Evolutionary conservation across 176 grass and related monocot genomes (phyloP), one percentile per base, ranked within the genome.

Genomic region (Olyra latifolia): DNA sequence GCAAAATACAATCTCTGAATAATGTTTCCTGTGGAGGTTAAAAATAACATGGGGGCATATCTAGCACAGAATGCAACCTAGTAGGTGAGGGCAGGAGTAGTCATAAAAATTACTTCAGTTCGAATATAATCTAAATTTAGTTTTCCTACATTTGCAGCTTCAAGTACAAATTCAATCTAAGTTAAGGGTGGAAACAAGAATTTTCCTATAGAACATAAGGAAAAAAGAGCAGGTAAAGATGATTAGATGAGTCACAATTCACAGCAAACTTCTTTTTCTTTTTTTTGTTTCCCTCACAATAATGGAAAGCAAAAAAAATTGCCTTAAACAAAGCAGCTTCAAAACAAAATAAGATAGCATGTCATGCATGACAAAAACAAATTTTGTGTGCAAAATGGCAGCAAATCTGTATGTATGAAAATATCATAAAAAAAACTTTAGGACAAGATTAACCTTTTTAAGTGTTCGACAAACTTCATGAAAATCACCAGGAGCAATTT

Each of bases 401-500:
- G 11, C 2, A 42, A 82, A 39, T 50, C 25, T 71, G 17, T 0
- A 54, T 8, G n/a, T 42, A 46, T 28, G 41, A 63, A 67, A 67
- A 41, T 39, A 38, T 45, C 8, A 17, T n/a, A 73, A 46, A 75
- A 30, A 87, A 75, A 30, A 87, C 10, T 58, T 61, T 42, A 80
- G 69, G 67, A 13, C 1, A 68, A 48, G 45, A 69, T 68, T 29
- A 55, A 99, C 97, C 97, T 99, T 99, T 75, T 99, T 99, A 17
- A 99, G 93, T 17, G 93, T 91, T 44, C 97, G 80, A 15, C 86
- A 91, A 86, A 99, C 85, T 95, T 99, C 97, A 86, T 83, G 74
- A 91, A 99, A 99, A 87, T 99, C 97, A 82, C 97, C 97, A 47
- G 84, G 62, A 80, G 93, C 90, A 61, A 99, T 93, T 87, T 92